Conservation (phyloP, 2,329 filamentous ascomycete species). For the Diplodia scrobiculata region DNA sequence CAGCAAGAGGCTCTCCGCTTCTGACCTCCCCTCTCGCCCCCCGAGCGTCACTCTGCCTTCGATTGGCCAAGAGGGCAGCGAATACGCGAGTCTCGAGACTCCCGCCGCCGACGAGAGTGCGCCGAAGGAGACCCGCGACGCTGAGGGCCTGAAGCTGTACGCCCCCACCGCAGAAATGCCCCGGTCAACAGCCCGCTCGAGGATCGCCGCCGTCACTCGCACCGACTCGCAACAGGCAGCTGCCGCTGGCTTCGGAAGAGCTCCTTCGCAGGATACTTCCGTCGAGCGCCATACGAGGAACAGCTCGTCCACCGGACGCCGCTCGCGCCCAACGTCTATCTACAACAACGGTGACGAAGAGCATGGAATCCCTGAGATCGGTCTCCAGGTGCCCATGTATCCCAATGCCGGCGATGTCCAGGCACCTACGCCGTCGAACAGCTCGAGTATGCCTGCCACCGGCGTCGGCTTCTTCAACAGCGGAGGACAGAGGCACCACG, state of each 20-base stretch:
- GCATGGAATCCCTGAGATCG: slow-evolving; percentile 89
- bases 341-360: slow-evolving; percentile 65
- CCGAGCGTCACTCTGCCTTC: slow-evolving; percentile 80
- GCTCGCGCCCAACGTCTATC: slow-evolving; percentile 57
- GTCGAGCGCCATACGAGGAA: slow-evolving; percentile 25
- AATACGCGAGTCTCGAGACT: slow-evolving; percentile 61
- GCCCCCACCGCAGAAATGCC: slow-evolving; percentile 87
- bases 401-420: slow-evolving; percentile 92
- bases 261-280: slow-evolving; percentile 37
- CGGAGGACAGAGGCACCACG: slow-evolving; percentile 58
- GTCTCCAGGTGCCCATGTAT: slow-evolving; percentile 90
- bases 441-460: slow-evolving; percentile 44
- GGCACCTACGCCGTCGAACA: slow-evolving; percentile 79
- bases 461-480: slow-evolving; percentile 60
- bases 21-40: slow-evolving; percentile 60
- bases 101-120: slow-evolving; percentile 46
- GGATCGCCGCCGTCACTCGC: slow-evolving; percentile 80
- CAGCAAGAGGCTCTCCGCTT: slow-evolving; percentile 39
- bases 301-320: slow-evolving; percentile 39
- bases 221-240: slow-evolving; percentile 88
- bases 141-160: slow-evolving; percentile 79
- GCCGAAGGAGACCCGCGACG: slow-evolving; percentile 74
- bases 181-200: slow-evolving; percentile 75
- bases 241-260: slow-evolving; percentile 76
- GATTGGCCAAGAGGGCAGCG: slow-evolving; percentile 83